Percentiles rank a stretch among this genome's conserved stretches.
Evolutionary conservation across 345 rosid species (phyloP).

Genomic region (Eutrema japonicum): DNA sequence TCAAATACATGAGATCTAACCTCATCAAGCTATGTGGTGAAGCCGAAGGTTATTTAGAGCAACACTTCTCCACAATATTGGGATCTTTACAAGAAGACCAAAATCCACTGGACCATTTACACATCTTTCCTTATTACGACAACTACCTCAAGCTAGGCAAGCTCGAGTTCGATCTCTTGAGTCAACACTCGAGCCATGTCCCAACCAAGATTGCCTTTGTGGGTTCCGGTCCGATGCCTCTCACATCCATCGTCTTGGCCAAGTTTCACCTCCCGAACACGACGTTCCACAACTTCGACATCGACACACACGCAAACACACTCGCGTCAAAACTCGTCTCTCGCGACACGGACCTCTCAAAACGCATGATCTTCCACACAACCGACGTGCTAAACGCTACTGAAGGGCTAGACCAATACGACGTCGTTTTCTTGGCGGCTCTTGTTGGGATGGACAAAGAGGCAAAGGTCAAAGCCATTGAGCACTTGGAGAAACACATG

Average conservation of each 20-base stretch:
- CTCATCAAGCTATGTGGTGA: slow-evolving; percentile 76
- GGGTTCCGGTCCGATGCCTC: slow-evolving; percentile 90
- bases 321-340: slow-evolving; percentile 49
- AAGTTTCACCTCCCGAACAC: slow-evolving; percentile 60
- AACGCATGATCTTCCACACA: slow-evolving; percentile 74
- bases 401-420: slow-evolving; percentile 57
- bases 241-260: slow-evolving; percentile 79
- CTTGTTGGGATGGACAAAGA: slow-evolving; percentile 91
- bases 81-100: slow-evolving; percentile 50
- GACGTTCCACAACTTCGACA: slow-evolving; percentile 76
- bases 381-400: slow-evolving; percentile 61
- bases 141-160: slow-evolving; percentile 79
- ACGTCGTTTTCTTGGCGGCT: slow-evolving; percentile 90
- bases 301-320: slow-evolving; percentile 67
- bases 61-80: slow-evolving; percentile 65
- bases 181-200: slow-evolving; percentile 37
- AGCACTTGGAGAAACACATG: slow-evolving; percentile 82
- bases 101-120: slow-evolving; percentile 68
- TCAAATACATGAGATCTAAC: slow-evolving; percentile 64
- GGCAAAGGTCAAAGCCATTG: slow-evolving; percentile 62
- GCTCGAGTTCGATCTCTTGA: slow-evolving; percentile 65
- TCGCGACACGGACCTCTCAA: slow-evolving; percentile 64
- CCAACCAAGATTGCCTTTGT: slow-evolving; percentile 69
- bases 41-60: slow-evolving; percentile 77
- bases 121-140: slow-evolving; percentile 67